These are phyloP conservation scores for Coemansia sp. DNA, from an alignment of 192 early-diverging fungal species.

Conservation along the genomic window DNA sequence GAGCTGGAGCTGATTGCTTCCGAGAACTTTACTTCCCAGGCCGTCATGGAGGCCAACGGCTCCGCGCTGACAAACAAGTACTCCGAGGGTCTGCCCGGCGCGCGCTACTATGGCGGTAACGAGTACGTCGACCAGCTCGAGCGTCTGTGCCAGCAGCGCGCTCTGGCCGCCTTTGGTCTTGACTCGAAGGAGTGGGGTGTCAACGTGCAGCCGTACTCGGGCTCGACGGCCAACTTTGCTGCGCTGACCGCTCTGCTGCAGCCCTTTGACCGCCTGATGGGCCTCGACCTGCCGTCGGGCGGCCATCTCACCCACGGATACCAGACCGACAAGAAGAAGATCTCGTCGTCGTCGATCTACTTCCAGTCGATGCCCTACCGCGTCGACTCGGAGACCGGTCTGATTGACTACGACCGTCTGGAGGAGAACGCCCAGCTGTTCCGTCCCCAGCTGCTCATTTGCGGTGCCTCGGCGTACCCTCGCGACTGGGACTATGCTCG, in stretches of 20 bases:
- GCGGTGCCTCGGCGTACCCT: constrained; percentile 97
- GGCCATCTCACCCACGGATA: constrained; percentile 99
- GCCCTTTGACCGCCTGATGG: constrained; percentile 99
- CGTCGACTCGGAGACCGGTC: constrained; percentile 80
- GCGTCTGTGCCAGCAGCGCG: constrained; percentile 92
- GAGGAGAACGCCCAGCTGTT: constrained; percentile 91
- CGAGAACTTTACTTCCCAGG: constrained; percentile 99
- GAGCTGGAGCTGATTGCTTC: constrained; percentile 99
- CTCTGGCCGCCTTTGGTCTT: constrained; percentile 89
- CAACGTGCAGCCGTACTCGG: constrained; percentile 99
- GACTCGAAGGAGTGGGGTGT: constrained; percentile 93
- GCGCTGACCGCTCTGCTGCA: constrained; percentile 92
- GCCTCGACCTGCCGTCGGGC: constrained; percentile 98
- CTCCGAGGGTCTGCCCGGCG: constrained; percentile 98
- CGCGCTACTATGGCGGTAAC: constrained; percentile 99
- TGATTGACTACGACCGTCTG: constrained; percentile 92
- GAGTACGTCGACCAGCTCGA: constrained; percentile 96
- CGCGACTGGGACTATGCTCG: constrained; percentile 98
- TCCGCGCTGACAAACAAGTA: constrained; percentile 99
- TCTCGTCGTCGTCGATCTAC: constrained; percentile 99
- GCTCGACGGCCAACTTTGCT: constrained; percentile 98
- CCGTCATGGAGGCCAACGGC: constrained; percentile 99
- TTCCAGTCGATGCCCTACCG: constrained; percentile 99
- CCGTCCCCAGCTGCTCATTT: constrained; percentile 98
- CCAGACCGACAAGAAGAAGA: constrained; percentile 99